Conservation (phyloP, 768 basidiomycete species). For the Tulasnella sp. region DNA sequence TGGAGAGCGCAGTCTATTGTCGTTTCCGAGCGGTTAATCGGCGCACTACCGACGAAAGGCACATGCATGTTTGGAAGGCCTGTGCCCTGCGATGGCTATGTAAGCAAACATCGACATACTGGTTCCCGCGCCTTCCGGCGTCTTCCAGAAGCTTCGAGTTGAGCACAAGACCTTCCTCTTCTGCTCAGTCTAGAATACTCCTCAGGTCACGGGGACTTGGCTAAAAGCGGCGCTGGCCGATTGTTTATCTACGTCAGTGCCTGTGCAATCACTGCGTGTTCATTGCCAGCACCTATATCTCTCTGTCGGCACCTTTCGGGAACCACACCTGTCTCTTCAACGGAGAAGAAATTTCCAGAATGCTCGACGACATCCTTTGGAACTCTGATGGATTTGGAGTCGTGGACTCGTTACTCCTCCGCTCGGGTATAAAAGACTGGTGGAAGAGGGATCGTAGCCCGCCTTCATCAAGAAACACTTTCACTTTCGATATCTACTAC, state of each 20-base stretch:
- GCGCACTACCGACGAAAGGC: no score
- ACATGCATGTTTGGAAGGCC: background rate
- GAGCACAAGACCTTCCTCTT: background rate
- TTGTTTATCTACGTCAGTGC: background rate
- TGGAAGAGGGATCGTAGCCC: background rate
- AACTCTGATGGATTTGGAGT: slow-evolving; percentile 10
- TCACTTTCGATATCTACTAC: background rate
- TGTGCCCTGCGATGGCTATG: background rate
- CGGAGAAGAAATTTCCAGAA: slow-evolving; percentile 2
- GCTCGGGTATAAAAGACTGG: slow-evolving; percentile 7
- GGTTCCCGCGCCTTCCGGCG: background rate
- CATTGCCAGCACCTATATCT: no score
- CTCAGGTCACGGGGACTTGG: background rate
- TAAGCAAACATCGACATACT: background rate
- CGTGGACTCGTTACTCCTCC: background rate
- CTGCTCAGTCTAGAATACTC: background rate
- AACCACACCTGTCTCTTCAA: no score
- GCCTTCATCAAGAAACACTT: background rate
- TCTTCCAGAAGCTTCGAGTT: background rate
- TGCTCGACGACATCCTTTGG: slow-evolving; percentile 15
- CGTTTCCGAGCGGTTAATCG: no score
- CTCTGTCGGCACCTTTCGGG: no score
- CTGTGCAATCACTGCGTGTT: background rate
- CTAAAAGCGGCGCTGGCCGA: background rate
- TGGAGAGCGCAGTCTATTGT: no score